Evolutionary conservation across 352 stramenopile species (phyloP).

Genomic region (Phytophthora hibernalis): DNA sequence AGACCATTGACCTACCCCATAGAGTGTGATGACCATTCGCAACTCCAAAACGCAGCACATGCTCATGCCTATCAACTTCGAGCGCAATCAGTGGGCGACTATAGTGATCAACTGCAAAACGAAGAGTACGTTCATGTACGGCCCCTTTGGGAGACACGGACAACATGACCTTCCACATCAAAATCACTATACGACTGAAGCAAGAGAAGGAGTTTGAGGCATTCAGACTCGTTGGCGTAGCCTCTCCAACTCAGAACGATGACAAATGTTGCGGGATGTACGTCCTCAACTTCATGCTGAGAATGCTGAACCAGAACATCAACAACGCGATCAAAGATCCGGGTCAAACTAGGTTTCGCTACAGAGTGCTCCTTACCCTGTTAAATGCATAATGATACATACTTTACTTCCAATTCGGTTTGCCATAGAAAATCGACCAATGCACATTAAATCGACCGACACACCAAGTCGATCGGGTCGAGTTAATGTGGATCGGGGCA

Average conservation of each 20-base stretch:
- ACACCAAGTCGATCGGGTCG: no score
- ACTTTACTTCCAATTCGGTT: no score
- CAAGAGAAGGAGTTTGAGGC: background rate
- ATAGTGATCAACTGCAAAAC: background rate
- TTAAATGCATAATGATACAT: no score
- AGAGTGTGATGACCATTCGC: background rate
- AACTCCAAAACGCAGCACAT: background rate
- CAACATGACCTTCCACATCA: background rate
- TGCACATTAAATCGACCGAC: no score
- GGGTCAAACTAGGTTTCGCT: background rate
- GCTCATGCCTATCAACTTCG: slow-evolving; percentile 3
- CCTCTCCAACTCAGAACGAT: background rate
- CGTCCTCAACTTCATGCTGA: background rate
- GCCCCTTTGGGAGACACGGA: background rate
- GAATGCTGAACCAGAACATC: background rate
- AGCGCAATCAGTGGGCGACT: background rate
- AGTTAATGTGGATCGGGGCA: no score
- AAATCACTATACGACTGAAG: background rate
- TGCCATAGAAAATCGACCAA: no score
- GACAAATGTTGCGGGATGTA: background rate
- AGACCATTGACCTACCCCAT: background rate
- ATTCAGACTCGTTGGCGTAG: background rate
- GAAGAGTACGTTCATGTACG: background rate
- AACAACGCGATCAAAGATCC: background rate
- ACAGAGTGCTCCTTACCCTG: background rate